phyloP scores from a whole-genome alignment of 2,329 filamentous ascomycete genomes.

The Annulohypoxylon truncatum region DNA sequence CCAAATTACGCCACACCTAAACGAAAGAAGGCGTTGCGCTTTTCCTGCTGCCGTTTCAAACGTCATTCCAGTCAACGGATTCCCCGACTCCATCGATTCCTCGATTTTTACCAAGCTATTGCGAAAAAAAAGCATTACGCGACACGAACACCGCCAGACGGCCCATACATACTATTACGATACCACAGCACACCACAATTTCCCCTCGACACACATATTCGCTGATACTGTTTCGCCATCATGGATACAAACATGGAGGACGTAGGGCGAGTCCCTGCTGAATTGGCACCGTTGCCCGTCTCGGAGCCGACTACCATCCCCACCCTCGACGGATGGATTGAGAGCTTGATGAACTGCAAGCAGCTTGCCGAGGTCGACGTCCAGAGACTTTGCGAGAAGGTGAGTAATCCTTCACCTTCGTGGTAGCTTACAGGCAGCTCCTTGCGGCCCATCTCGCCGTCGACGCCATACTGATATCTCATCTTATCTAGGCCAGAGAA shows the following conservation, averaged over 20 bases:
- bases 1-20: conserved; percentile 16
- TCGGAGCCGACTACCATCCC: conserved; percentile 88
- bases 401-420: conserved; percentile 57
- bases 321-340: conserved; percentile 97
- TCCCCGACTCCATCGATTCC: conserved; percentile 1
- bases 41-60: conserved; percentile 19
- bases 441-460: not conserved
- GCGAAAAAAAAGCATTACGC: conserved; percentile 11
- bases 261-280: conserved; percentile 85
- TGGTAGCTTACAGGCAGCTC: conserved; percentile 4
- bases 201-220: not conserved
- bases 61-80: conserved; percentile 28
- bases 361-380: conserved; percentile 95
- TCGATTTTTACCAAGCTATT: not conserved
- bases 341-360: conserved; percentile 98
- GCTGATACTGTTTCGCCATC: conserved; percentile 34
- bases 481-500: conserved; percentile 78
- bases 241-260: conserved; percentile 99
- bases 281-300: conserved; percentile 75
- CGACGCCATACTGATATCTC: conserved; percentile 49
- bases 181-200: not conserved
- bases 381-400: conserved; percentile 97
- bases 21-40: conserved; percentile 11
- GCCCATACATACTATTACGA: conserved; percentile 4
- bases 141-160: not conserved